Evolutionary conservation across 176 grass and related monocot species (phyloP), one percentile per base, ranked within the genome.

Genomic region (Poa annua): DNA sequence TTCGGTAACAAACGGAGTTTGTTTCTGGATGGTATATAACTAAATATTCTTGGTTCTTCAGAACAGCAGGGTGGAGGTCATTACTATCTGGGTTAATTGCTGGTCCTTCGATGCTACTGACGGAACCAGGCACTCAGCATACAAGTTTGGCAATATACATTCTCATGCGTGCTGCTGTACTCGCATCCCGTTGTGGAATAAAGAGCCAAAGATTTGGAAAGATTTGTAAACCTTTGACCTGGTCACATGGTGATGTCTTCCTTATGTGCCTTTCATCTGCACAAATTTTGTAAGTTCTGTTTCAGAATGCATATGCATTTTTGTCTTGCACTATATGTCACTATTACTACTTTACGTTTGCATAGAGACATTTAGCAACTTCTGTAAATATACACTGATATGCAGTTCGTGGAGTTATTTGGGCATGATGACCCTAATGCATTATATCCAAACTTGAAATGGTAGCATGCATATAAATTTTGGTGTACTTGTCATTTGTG

Each of bases 231-330:
- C 96, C 96, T n/a, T 86, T 98, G 76, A 93, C 96, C 83, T 98
- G 96, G 96, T 85, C 91, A 74, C 74, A 98, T 83, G 96, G 96
- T 86, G 96, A 98, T 84, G 50, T 98, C 48, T 98, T 98, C 62
- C 93, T 98, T 77, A 98, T 98, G 96, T 98, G 96, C 25, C 87
- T 98, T 35, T 88, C 96, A 38, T 95, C 96, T 60, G 92, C 96
- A 67, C 96, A 98, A 83, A 98, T 98, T 77, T 77, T 98, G 96
- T 98, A 96, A 86, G 90, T 80, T 82, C 14, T 33, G 6, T 57
- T 76, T 72, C 47, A 88, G 2, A 78, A 50, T 77, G 53, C 11
- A n/a, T 20, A 59, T 68, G 21, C 1, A 45, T 62, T 50, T 88
- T 50, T 26, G 72, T 57, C 66, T 48, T 70, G 19, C 35, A 39